Evolutionary conservation across 2,329 filamentous ascomycete genomes (phyloP).

Genomic region (Aspergillus quadrilineatus): DNA sequence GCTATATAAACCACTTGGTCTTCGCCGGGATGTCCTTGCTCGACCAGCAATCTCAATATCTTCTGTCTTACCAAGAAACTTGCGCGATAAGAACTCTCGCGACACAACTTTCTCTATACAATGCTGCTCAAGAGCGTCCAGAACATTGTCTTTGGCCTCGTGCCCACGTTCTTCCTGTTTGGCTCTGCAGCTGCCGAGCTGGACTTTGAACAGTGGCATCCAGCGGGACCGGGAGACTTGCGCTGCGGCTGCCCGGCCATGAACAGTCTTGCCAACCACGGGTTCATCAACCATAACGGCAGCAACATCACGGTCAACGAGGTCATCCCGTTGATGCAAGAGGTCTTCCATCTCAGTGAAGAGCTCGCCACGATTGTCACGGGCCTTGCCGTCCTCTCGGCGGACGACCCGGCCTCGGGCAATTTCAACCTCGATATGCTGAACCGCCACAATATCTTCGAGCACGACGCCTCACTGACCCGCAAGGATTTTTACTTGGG

Average conservation of each 20-base stretch:
- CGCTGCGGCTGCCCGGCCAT: constrained; percentile 6
- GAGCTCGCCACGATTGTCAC: constrained; percentile 5
- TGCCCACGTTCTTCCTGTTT: neutral
- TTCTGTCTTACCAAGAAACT: neutral
- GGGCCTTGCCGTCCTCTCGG: neutral
- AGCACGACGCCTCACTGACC: constrained; percentile 7
- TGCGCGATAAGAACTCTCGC: too few species aligned
- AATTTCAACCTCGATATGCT: neutral
- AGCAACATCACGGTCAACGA: constrained; percentile 3
- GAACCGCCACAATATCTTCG: constrained; percentile 6
- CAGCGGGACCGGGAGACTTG: neutral
- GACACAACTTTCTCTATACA: neutral
- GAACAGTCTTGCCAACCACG: constrained; percentile 7
- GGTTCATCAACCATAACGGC: constrained; percentile 6
- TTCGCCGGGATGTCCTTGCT: neutral
- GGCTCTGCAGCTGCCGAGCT: neutral
- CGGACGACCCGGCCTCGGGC: neutral
- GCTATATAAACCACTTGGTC: neutral
- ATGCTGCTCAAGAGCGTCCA: neutral
- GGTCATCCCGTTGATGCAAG: constrained; percentile 2
- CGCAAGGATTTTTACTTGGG: constrained; percentile 3
- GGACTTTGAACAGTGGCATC: constrained; percentile 3
- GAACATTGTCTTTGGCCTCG: neutral
- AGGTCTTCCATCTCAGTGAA: constrained; percentile 4
- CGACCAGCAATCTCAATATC: neutral